Evolutionary conservation across 805 yeast genomes (phyloP), one percentile per base, ranked within the genome.

Genomic region (Blastobotrys americana): DNA sequence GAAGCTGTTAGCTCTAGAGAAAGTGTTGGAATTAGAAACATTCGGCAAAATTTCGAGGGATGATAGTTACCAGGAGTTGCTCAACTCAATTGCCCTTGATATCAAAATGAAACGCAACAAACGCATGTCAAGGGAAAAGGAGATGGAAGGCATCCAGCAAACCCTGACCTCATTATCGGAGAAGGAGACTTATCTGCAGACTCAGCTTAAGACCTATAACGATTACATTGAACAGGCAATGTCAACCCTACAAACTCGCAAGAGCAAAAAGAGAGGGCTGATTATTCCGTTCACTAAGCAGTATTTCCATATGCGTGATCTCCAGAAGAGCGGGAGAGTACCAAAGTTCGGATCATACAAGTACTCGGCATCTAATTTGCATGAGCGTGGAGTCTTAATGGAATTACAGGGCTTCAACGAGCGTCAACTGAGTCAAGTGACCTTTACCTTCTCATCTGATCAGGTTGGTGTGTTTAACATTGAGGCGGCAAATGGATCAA

Each of bases 21-120:
- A 81, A 46, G 73, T 90, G 2, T 67, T 88, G 42, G 86, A 86
- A 54, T 66, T 93, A 41, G 97, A 90, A 57, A 60, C 71, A 1
- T 63, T 76, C 58, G 88, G 86, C 1, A 63, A 71, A 34, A 71
- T 89, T 5, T 69, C 82, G 2, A 72, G 95, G 47, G 67, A 72
- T 25, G 77, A 86, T 57, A 78, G 82, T 16, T 86, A 80, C 61
- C 97, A 93, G 59, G 79, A 76, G 18, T 58, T 93, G 10, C 64
- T 93, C 47, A 87, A 88, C 56, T 86, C 84, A 50, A 81, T 93
- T 49, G 95, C 96, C 0, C 65, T 73, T 43, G 97, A 90, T 51
- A 86, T 93, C 51, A 57, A 66, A 49, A 73, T 77, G 44, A 78
- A 78, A 47, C 70, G 71, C 43, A 73, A 74, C 49, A 72, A 75